These are phyloP conservation scores for Lactifluus subvellereus DNA, from an alignment of 768 basidiomycete species.

Conservation along the genomic window DNA sequence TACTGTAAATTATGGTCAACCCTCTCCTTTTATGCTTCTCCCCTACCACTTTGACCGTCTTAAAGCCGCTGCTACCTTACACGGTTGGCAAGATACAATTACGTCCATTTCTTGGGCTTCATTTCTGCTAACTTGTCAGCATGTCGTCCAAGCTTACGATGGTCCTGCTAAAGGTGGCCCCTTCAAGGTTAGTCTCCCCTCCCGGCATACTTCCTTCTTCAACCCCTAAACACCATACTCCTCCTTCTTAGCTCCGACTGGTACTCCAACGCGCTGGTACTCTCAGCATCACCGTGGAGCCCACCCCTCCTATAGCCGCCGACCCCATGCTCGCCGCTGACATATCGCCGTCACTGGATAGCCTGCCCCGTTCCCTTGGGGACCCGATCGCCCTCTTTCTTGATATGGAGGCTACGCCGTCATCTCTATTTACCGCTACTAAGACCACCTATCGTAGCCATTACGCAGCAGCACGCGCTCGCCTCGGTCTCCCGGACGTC, in stretches of 20 bases:
- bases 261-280: conserved; percentile 18
- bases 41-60: conserved; percentile 58
- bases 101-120: conserved; percentile 34
- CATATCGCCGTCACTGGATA: conserved; percentile 36
- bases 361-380: conserved; percentile 24
- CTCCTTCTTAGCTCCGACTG: conserved; percentile 45
- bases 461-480: conserved; percentile 59
- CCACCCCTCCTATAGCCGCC: conserved; percentile 27
- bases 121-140: conserved; percentile 42
- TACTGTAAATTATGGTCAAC: conserved; percentile 39
- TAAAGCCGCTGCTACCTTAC: conserved; percentile 40
- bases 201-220: not conserved
- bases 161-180: conserved; percentile 10
- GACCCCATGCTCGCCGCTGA: conserved; percentile 19
- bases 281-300: conserved; percentile 10
- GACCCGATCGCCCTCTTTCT: conserved; percentile 44
- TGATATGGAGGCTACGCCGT: conserved; percentile 49
- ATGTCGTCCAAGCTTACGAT: conserved; percentile 33
- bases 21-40: conserved; percentile 59
- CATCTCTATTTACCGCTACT: conserved; percentile 54
- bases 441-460: conserved; percentile 62
- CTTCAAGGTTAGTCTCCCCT: conserved; percentile 14
- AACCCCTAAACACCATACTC: not conserved
- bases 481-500: conserved; percentile 38
- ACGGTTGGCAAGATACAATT: conserved; percentile 44